Percentiles rank a stretch among this genome's conserved stretches.
Conservation (phyloP, 768 basidiomycete species). For the Daedaleopsis sinensis region DNA sequence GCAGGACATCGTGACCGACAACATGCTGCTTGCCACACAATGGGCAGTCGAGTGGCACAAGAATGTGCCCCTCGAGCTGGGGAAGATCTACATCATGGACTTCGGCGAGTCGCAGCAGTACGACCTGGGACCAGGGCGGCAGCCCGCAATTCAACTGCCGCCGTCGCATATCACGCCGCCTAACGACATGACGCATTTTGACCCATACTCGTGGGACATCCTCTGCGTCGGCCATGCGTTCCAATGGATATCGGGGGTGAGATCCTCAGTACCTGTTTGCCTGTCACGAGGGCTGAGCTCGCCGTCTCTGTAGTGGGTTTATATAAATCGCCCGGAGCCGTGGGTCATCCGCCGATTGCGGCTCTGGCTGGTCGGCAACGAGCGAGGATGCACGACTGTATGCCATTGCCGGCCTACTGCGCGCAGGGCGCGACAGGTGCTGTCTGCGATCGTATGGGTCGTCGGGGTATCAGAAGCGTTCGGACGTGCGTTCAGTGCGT, state of each 20-base stretch:
- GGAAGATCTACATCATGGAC: slow-evolving; percentile 6
- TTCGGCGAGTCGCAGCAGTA: background rate
- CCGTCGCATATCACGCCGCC: background rate
- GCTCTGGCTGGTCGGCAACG: background rate
- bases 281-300: too few relatives aligned
- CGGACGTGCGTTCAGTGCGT: too few relatives aligned
- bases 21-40: background rate
- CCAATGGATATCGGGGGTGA: background rate
- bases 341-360: background rate
- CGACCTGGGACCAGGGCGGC: background rate
- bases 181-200: background rate
- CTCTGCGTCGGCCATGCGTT: background rate
- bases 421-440: background rate
- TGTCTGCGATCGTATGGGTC: too few relatives aligned
- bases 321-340: background rate
- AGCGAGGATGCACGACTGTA: background rate
- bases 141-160: background rate
- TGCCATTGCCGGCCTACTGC: slow-evolving; percentile 1
- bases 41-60: background rate
- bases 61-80: background rate
- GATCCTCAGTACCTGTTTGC: background rate
- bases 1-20: background rate
- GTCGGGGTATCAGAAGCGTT: too few relatives aligned
- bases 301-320: background rate
- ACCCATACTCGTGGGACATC: slow-evolving; percentile 8